These are phyloP conservation scores for Zygosaccharomyces pseudobailii DNA, from an alignment of 1,139 yeast genomes.

Conservation along the genomic window DNA sequence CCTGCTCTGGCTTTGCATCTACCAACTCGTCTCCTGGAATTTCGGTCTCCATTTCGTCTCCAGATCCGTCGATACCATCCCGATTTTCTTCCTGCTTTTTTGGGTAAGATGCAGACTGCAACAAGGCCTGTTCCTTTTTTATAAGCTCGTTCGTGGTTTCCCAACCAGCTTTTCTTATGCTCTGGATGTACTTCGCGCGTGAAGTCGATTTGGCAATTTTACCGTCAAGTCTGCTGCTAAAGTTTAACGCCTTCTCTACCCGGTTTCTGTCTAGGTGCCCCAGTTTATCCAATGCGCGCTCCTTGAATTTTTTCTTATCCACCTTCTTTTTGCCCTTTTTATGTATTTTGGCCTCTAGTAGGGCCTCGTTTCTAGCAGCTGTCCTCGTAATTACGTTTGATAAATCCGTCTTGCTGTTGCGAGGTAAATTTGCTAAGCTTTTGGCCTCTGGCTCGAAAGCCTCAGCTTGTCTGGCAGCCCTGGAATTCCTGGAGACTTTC, in stretches of 20 bases:
- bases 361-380: slow-evolving; percentile 56
- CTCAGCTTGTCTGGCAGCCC: slow-evolving; percentile 72
- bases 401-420: slow-evolving; percentile 53
- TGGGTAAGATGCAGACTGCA: slow-evolving; percentile 4
- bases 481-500: slow-evolving; percentile 59
- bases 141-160: slow-evolving; percentile 56
- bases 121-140: slow-evolving; percentile 31
- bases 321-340: slow-evolving; percentile 38
- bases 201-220: slow-evolving; percentile 62
- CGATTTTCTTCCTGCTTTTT: slow-evolving; percentile 3
- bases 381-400: slow-evolving; percentile 64
- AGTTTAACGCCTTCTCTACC: slow-evolving; percentile 46
- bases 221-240: slow-evolving; percentile 53
- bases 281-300: slow-evolving; percentile 31
- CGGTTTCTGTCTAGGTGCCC: slow-evolving; percentile 36
- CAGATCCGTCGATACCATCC: slow-evolving; percentile 3
- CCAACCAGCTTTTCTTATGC: slow-evolving; percentile 68
- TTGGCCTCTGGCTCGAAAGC: slow-evolving; percentile 45
- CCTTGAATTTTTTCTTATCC: slow-evolving; percentile 33
- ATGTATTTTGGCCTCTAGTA: slow-evolving; percentile 53
- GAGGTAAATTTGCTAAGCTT: slow-evolving; percentile 49
- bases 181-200: slow-evolving; percentile 57
- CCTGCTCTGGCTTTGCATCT: neutral
- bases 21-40: neutral
- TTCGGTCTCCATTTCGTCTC: neutral